phyloP scores from a whole-genome alignment of 2,329 filamentous ascomycete genomes.

The Fonsecaea pedrosoi region DNA sequence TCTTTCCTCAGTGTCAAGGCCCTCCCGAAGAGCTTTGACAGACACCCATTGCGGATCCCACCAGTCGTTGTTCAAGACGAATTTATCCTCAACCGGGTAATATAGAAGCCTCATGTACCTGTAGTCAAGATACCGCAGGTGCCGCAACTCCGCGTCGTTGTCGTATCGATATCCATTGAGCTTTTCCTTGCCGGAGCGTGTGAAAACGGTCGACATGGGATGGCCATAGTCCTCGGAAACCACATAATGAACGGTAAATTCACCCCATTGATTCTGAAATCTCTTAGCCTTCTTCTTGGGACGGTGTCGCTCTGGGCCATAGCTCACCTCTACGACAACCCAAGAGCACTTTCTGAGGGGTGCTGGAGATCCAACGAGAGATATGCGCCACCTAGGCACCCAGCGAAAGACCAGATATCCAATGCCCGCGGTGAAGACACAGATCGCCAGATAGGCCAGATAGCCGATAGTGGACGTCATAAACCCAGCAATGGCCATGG shows the following conservation, averaged over 20 bases:
- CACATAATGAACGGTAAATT: conserved; percentile 79
- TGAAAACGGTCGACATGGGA: conserved; percentile 67
- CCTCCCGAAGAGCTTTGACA: conserved; percentile 73
- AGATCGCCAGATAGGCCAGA: conserved; percentile 72
- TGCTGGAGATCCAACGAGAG: conserved; percentile 71
- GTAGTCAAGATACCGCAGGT: conserved; percentile 83
- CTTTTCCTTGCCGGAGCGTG: conserved; percentile 60
- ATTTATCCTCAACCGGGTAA: conserved; percentile 87
- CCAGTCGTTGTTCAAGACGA: conserved; percentile 86
- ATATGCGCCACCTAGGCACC: conserved; percentile 86
- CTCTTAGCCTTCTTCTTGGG: conserved; percentile 43
- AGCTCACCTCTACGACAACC: conserved; percentile 82
- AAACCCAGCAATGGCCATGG: conserved; percentile 91
- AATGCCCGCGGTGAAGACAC: conserved; percentile 74
- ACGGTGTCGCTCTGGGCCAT: conserved; percentile 32
- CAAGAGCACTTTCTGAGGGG: conserved; percentile 79
- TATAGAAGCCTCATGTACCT: conserved; percentile 93
- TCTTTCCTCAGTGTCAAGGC: conserved; percentile 88
- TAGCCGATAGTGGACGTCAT: conserved; percentile 75
- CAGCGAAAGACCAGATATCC: conserved; percentile 86
- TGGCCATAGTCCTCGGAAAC: conserved; percentile 64
- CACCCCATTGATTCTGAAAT: conserved; percentile 86
- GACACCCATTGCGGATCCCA: conserved; percentile 90
- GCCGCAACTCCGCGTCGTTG: conserved; percentile 74
- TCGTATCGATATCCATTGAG: conserved; percentile 72